Base-by-base conservation (phyloP, 2,329 filamentous ascomycete species). In the Fusarium fracticaudum region DNA sequence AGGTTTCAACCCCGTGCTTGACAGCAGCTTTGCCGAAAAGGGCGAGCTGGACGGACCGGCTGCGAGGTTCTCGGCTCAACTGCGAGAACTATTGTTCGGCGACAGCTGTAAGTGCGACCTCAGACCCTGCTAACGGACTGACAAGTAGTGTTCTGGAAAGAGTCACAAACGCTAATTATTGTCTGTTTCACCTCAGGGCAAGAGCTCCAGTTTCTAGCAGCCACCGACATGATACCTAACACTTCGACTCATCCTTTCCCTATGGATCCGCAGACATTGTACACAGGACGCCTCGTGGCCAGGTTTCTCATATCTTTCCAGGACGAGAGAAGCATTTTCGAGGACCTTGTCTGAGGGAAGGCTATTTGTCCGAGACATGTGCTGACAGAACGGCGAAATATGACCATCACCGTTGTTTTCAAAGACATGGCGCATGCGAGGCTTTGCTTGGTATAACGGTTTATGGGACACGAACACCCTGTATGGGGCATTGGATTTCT, bases 1-100 rank as follows among this genome's bases (percentile, higher is more conserved):
- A 79, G 83, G 87, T 55, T 90, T 89, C 76, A 90, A 90, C 74
- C 88, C 88, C 24, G 78, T 90, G n/a, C 72, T 86, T 13, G 87
- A 89, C 73, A 79, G 82, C 51, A 78, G 79, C 45, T 82, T 84
- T 58, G 78, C 83, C 26, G 81, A 84, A 66, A 80, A 83, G 43
- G 83, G 78, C 8, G 86, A 88, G 67, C 79, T 89, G 58, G 87
- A 89, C 71, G 77, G 73, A 40, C 81, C 85, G 4, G 85, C 85
- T 1, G 79, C 80, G 26, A 85, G 86, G 64, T 82, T 90, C 81
- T 85, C 88, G 18, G 71, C 77, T 40, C 79, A 81, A 66, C 75
- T 90, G 74, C 84, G 84, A 64, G 81, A 83, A 51, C 75, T 89
- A 50, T 82, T 88, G 41, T 77, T 85, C 26, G 82, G 84, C 18